Evolutionary conservation across 768 basidiomycete genomes (phyloP).

Genomic region (Clavulina sp.): DNA sequence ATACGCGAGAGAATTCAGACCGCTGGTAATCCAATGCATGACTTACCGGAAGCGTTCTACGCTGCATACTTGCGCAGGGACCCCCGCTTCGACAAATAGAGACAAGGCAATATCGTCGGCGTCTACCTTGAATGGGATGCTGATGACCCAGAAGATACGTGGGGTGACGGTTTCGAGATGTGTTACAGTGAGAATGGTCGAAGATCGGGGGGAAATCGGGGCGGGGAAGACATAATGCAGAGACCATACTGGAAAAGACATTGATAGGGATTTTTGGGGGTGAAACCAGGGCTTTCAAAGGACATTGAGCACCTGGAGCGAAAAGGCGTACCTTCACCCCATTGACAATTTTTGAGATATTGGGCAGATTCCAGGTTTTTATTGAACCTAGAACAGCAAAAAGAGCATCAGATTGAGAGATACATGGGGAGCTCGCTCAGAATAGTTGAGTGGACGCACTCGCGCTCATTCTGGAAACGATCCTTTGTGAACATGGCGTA

Average conservation of each 20-base stretch:
- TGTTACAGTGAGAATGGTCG: conserved; percentile 6
- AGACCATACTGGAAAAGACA: conserved; percentile 2
- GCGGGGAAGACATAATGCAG: conserved; percentile 6
- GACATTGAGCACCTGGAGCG: not conserved
- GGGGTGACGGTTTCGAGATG: conserved; percentile 9
- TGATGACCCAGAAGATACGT: conserved; percentile 9
- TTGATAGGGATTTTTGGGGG: not conserved
- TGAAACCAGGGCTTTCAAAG: not conserved
- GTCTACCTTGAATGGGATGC: conserved; percentile 5
- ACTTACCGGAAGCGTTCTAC: not conserved
- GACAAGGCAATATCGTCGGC: conserved; percentile 1
- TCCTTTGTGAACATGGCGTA: not conserved
- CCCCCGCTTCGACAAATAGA: not conserved
- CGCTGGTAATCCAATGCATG: too few species aligned
- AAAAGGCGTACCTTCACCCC: conserved; percentile 5
- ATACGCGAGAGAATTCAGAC: too few species aligned
- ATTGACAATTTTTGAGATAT: conserved; percentile 3
- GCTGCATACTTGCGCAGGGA: not conserved
- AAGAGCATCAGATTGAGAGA: not conserved
- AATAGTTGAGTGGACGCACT: not conserved
- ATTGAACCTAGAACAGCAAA: conserved; percentile 3
- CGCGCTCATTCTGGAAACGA: not conserved
- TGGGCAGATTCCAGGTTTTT: conserved; percentile 4
- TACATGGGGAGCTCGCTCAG: not conserved
- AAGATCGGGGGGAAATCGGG: conserved; percentile 8